Evolutionary conservation across 2,329 filamentous ascomycete genomes (phyloP).

Genomic region (Colletotrichum paranaense): DNA sequence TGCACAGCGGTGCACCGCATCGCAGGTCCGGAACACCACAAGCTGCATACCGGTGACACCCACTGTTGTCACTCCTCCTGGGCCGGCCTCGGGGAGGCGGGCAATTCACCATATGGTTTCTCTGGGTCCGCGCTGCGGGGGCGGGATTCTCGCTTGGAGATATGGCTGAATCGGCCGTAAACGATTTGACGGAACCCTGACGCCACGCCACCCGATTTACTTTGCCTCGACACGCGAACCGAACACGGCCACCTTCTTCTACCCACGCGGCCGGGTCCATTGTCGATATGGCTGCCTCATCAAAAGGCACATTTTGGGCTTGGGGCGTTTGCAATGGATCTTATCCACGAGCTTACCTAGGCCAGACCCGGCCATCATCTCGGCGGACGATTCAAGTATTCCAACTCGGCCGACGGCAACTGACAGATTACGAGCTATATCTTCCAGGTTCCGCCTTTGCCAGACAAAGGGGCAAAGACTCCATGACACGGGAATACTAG

Average conservation of each 20-base stretch:
- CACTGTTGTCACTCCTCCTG: constrained; percentile 1
- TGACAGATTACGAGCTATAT: background rate
- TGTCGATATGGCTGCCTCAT: constrained; percentile 9
- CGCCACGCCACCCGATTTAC: constrained; percentile 27
- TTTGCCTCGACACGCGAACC: constrained; percentile 24
- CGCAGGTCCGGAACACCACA: constrained; percentile 13
- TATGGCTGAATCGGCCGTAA: constrained; percentile 28
- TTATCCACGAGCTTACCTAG: constrained; percentile 12
- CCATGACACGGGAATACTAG: background rate
- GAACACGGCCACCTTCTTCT: constrained; percentile 15
- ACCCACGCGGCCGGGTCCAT: constrained; percentile 14
- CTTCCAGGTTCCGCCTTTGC: background rate
- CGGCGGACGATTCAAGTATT: background rate
- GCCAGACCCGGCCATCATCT: constrained; percentile 12
- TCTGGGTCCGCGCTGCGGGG: background rate
- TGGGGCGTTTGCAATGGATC: background rate
- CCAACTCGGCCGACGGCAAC: constrained; percentile 11
- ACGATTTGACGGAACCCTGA: constrained; percentile 25
- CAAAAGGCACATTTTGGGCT: background rate
- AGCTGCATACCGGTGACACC: constrained; percentile 24
- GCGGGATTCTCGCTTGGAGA: constrained; percentile 14
- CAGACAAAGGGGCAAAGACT: background rate
- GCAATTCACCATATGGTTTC: background rate
- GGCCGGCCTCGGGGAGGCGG: constrained; percentile 7
- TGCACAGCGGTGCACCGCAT: constrained; percentile 16